Conservation (phyloP, 208 protist species). For the Angomonas ambiguus region DNA sequence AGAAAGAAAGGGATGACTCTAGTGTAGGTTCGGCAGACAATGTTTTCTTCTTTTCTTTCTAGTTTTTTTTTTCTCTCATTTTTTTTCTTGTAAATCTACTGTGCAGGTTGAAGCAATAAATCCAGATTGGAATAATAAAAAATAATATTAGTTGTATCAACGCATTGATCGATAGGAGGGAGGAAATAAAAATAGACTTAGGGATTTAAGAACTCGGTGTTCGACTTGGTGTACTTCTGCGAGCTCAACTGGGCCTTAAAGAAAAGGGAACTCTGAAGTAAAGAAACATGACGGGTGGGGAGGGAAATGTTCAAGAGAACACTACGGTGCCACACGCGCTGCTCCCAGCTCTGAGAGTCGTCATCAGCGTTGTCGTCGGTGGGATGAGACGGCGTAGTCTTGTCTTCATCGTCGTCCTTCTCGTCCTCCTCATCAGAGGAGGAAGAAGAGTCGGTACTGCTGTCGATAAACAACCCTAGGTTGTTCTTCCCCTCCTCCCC, state of each 20-base stretch:
- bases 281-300: slow-evolving; percentile 22
- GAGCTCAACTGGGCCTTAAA: slow-evolving; percentile 21
- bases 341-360: slow-evolving; percentile 13
- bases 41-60: background rate
- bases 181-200: too few relatives aligned
- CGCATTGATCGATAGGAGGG: too few relatives aligned
- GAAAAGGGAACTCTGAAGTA: slow-evolving; percentile 40
- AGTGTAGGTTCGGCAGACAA: too few relatives aligned
- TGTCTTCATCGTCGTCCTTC: background rate
- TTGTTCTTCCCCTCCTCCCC: too few relatives aligned
- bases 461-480: too few relatives aligned
- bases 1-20: background rate
- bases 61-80: background rate
- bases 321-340: slow-evolving; percentile 21
- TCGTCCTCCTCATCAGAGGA: too few relatives aligned
- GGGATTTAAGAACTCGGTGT: background rate
- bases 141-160: too few relatives aligned
- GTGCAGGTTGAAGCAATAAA: background rate
- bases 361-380: background rate
- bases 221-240: background rate
- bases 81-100: background rate
- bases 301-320: slow-evolving; percentile 40
- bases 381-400: slow-evolving; percentile 6
- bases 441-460: too few relatives aligned
- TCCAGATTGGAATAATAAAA: too few relatives aligned